phyloP scores from a whole-genome alignment of 2,329 filamentous ascomycete genomes.

The Daldinia sp. region DNA sequence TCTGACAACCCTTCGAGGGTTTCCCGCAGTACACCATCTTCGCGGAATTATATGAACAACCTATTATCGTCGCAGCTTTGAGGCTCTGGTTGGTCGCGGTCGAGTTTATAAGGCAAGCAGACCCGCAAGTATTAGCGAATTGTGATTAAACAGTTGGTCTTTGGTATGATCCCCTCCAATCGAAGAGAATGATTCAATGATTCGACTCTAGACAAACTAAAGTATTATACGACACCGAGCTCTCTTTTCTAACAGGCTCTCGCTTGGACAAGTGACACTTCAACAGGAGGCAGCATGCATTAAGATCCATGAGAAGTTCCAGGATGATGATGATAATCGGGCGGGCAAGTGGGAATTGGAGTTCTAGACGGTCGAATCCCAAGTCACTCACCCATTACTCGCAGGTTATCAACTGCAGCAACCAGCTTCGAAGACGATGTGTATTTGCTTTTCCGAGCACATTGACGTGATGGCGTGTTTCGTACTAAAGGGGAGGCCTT shows the following conservation, averaged over 20 bases:
- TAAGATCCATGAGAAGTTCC: constrained; percentile 1
- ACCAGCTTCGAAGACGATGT: background rate
- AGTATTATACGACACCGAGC: background rate
- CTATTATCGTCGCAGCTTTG: background rate
- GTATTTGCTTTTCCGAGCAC: background rate
- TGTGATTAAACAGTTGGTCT: background rate
- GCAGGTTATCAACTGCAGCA: background rate
- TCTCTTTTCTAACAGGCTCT: background rate
- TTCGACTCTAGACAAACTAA: background rate
- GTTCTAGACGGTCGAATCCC: constrained; percentile 6
- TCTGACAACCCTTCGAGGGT: constrained; percentile 74
- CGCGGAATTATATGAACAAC: constrained; percentile 9
- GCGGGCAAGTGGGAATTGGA: background rate
- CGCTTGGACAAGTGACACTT: background rate
- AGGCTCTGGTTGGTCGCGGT: background rate
- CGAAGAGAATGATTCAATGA: too few relatives aligned
- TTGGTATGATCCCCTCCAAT: background rate
- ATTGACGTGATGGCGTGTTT: background rate
- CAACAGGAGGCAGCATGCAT: background rate
- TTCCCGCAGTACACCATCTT: constrained; percentile 72
- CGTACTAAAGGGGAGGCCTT: too few relatives aligned
- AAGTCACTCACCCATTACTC: background rate
- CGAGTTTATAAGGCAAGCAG: background rate
- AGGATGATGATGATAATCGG: background rate
- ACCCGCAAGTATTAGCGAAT: too few relatives aligned